Percentiles rank a stretch among this genome's conserved stretches.
Conservation (phyloP, 805 yeast genomes). For the Kurtzmaniella fragi region DNA sequence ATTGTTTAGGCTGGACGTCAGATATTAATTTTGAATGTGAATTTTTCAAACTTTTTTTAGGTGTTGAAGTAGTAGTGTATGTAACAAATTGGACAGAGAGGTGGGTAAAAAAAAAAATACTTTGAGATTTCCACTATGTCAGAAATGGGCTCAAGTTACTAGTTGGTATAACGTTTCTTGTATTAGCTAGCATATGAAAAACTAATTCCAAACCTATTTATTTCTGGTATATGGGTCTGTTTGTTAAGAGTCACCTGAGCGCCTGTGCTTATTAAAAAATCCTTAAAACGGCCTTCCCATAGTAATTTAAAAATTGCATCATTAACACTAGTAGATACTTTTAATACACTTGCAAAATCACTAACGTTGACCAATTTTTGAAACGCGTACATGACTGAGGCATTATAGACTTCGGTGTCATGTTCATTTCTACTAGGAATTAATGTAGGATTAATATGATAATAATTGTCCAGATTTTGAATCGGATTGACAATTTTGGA, state of each 20-base stretch:
- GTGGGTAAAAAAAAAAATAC: neutral
- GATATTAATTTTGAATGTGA: neutral
- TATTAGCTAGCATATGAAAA: slow-evolving; percentile 55
- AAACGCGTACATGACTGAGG: slow-evolving; percentile 47
- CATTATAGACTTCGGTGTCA: slow-evolving; percentile 10
- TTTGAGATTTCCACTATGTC: no score
- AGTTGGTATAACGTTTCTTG: neutral
- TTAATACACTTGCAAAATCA: slow-evolving; percentile 65
- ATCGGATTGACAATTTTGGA: slow-evolving; percentile 18
- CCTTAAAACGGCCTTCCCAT: slow-evolving; percentile 88
- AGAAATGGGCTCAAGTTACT: no score
- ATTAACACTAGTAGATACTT: slow-evolving; percentile 64
- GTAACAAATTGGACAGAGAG: neutral
- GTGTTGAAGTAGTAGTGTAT: neutral
- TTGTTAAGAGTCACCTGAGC: slow-evolving; percentile 42
- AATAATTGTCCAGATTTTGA: slow-evolving; percentile 18
- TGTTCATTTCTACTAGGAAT: slow-evolving; percentile 10
- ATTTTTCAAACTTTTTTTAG: neutral
- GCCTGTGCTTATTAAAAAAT: slow-evolving; percentile 76
- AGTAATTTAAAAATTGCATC: slow-evolving; percentile 56
- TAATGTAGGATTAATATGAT: slow-evolving; percentile 22
- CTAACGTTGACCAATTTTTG: slow-evolving; percentile 47
- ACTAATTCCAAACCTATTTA: slow-evolving; percentile 52
- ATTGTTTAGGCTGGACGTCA: slow-evolving; percentile 6
- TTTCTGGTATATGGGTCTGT: slow-evolving; percentile 38